Conservation (phyloP, 371 early-diverging fungal species). For the Encephalitozoon intestinalis region DNA sequence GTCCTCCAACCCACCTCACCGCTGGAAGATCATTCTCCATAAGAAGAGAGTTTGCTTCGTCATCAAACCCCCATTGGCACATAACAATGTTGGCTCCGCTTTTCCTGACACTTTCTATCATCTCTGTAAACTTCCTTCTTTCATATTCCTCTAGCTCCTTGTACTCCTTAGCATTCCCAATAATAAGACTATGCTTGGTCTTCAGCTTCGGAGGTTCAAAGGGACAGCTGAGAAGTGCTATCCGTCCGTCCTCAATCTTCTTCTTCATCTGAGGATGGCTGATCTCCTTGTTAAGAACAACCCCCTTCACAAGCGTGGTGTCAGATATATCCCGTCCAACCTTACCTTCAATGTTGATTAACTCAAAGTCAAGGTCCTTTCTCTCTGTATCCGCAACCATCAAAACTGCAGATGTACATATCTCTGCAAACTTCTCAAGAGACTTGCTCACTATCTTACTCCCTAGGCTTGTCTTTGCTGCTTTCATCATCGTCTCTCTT, state of each 20-base stretch:
- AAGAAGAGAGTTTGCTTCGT: slow-evolving; percentile 97
- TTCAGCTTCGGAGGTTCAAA: slow-evolving; percentile 99
- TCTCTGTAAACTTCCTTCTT: slow-evolving; percentile 80
- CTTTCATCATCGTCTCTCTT: slow-evolving; percentile 67
- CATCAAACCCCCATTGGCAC: slow-evolving; percentile 99
- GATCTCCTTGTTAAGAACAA: slow-evolving; percentile 96
- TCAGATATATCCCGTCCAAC: slow-evolving; percentile 85
- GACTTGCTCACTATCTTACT: slow-evolving; percentile 87
- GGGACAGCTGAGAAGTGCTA: slow-evolving; percentile 95
- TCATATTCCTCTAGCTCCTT: slow-evolving; percentile 86
- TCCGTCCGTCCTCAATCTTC: slow-evolving; percentile 80
- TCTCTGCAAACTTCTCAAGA: slow-evolving; percentile 67
- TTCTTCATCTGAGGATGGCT: slow-evolving; percentile 98
- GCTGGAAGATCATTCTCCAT: slow-evolving; percentile 93
- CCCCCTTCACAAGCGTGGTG: slow-evolving; percentile 83
- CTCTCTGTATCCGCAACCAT: slow-evolving; percentile 91
- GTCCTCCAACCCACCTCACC: slow-evolving; percentile 99
- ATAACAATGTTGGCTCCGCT: slow-evolving; percentile 91
- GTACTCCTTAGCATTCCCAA: slow-evolving; percentile 90
- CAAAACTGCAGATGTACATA: slow-evolving; percentile 87
- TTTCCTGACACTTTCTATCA: slow-evolving; percentile 90
- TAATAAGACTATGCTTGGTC: slow-evolving; percentile 97
- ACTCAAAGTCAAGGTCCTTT: slow-evolving; percentile 96
- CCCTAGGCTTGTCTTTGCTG: slow-evolving; percentile 89
- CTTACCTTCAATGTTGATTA: slow-evolving; percentile 96